Conservation (phyloP, 352 stramenopile species). For the Phytopythium chamaehyphon region DNA sequence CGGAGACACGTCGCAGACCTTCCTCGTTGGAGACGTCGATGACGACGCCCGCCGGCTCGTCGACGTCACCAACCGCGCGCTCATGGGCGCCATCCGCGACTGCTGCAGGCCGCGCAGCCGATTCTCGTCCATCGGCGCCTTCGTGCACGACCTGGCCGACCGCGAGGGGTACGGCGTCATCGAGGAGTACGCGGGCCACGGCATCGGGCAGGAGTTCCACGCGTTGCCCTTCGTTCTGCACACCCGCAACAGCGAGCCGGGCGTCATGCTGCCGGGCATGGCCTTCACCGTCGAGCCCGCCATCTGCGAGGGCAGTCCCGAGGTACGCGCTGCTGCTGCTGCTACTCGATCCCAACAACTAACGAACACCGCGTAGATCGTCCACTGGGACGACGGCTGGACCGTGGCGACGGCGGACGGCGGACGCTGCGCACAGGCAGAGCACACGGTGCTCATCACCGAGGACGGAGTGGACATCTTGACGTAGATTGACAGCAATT, state of each 20-base stretch:
- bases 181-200: conserved; percentile 95
- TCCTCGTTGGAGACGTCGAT: conserved; percentile 93
- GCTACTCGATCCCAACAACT: neutral
- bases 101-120: conserved; percentile 91
- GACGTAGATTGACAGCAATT: conserved; percentile 48
- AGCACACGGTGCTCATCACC: conserved; percentile 97
- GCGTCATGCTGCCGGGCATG: conserved; percentile 90
- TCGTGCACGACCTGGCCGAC: conserved; percentile 90
- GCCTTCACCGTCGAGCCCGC: conserved; percentile 99
- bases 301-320: conserved; percentile 87
- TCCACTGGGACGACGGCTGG: conserved; percentile 95
- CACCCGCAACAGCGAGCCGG: conserved; percentile 79
- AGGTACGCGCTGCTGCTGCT: conserved; percentile 42
- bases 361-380: conserved; percentile 38
- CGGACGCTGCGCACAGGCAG: conserved; percentile 93
- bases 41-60: conserved; percentile 85
- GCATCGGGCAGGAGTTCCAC: conserved; percentile 95
- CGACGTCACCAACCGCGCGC: conserved; percentile 77
- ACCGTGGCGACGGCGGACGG: conserved; percentile 95
- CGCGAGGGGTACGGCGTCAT: conserved; percentile 78
- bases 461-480: conserved; percentile 93
- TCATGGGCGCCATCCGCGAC: conserved; percentile 81
- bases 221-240: conserved; percentile 94
- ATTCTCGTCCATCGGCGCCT: conserved; percentile 93
- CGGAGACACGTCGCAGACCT: conserved; percentile 97